Conservation (phyloP, 75 land plant species). For the Cunninghamia lanceolata region DNA sequence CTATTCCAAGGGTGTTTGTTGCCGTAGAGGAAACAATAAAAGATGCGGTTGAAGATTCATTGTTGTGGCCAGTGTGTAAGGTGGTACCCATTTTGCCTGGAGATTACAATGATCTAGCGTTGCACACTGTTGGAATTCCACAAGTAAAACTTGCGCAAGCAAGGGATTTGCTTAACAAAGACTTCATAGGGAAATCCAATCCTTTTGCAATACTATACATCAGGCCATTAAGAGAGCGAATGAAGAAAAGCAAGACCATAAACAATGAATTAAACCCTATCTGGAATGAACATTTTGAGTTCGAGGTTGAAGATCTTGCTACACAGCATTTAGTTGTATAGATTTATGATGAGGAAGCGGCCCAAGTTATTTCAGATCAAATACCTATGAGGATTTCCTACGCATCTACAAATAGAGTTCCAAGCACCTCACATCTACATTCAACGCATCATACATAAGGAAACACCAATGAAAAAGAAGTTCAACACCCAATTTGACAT, state of each 20-base stretch:
- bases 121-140: slow-evolving; percentile 73
- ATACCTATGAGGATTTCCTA: too few species aligned
- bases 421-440: too few species aligned
- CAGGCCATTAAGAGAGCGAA: slow-evolving; percentile 62
- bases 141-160: slow-evolving; percentile 95
- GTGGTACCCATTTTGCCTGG: slow-evolving; percentile 85
- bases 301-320: slow-evolving; percentile 77
- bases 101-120: slow-evolving; percentile 74
- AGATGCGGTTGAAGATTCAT: slow-evolving; percentile 83
- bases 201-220: slow-evolving; percentile 80
- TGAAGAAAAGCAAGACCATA: slow-evolving; percentile 86
- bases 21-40: slow-evolving; percentile 85
- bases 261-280: slow-evolving; percentile 76
- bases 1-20: too few species aligned
- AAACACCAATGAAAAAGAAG: too few species aligned
- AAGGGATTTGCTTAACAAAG: slow-evolving; percentile 73
- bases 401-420: too few species aligned
- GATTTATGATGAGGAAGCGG: slow-evolving; percentile 81
- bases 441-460: too few species aligned
- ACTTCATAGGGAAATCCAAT: slow-evolving; percentile 86
- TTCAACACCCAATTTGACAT: too few species aligned
- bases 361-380: too few species aligned
- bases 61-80: slow-evolving; percentile 90
- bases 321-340: slow-evolving; percentile 69
- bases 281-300: slow-evolving; percentile 94